Evolutionary conservation across 192 early-diverging fungal species (phyloP).

Genomic region (Phlyctochytrium arcticum): DNA sequence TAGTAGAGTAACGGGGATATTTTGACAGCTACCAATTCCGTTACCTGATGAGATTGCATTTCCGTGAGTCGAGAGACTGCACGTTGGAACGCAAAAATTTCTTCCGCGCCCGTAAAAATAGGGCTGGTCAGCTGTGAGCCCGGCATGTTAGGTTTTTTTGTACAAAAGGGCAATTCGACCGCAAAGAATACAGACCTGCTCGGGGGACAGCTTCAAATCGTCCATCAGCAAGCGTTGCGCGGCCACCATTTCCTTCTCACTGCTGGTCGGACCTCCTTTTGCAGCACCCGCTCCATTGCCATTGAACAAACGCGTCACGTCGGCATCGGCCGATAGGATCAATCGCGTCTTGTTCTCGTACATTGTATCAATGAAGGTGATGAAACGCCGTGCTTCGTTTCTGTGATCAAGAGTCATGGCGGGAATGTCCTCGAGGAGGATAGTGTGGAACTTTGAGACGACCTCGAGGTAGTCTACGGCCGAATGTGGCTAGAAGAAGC

Average conservation of each 20-base stretch:
- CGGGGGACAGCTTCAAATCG: conserved; percentile 41
- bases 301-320: conserved; percentile 66
- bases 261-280: too few species aligned
- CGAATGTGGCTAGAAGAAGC: conserved; percentile 44
- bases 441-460: conserved; percentile 63
- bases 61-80: conserved; percentile 87
- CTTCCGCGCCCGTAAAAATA: conserved; percentile 83
- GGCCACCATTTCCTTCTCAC: conserved; percentile 26
- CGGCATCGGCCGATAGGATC: conserved; percentile 60
- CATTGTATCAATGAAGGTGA: conserved; percentile 88
- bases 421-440: conserved; percentile 68
- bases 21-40: neutral
- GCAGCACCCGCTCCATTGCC: conserved; percentile 48
- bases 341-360: conserved; percentile 80
- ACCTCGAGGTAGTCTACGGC: conserved; percentile 91
- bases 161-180: too few species aligned
- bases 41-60: conserved; percentile 59
- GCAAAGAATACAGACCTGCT: conserved; percentile 39
- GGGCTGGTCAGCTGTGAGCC: conserved; percentile 49
- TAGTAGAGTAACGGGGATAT: neutral
- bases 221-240: conserved; percentile 61
- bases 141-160: too few species aligned
- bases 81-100: conserved; percentile 93
- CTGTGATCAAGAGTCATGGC: conserved; percentile 61
- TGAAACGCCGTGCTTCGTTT: conserved; percentile 87